A percentile compares a stretch with the other conserved stretches of the same genome.
phyloP scores from a whole-genome alignment of 2,329 filamentous ascomycete species.

The Helicocarpus griseus region DNA sequence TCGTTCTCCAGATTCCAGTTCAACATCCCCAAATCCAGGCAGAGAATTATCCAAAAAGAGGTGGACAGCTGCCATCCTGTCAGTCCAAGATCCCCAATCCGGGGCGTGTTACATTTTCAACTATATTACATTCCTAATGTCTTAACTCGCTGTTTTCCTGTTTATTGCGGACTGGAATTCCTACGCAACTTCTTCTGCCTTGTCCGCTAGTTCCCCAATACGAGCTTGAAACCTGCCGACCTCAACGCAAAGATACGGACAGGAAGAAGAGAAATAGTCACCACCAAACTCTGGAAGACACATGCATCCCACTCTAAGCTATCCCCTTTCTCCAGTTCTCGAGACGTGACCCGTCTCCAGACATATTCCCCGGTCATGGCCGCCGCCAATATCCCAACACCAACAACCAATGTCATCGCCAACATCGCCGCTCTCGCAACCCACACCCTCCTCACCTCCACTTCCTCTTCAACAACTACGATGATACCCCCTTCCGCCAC shows the following conservation, averaged over 20 bases:
- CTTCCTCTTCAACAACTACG: not conserved
- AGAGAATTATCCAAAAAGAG: too few relatives aligned
- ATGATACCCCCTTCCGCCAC: conserved; percentile 12
- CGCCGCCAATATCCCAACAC: not conserved
- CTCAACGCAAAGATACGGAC: too few relatives aligned
- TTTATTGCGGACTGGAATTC: not conserved
- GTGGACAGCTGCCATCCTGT: not conserved
- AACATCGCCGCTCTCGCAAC: conserved; percentile 10
- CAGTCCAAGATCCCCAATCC: not conserved
- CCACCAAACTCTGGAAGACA: not conserved
- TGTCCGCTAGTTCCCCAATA: not conserved
- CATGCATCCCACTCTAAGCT: not conserved
- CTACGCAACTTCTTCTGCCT: not conserved
- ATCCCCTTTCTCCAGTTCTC: not conserved
- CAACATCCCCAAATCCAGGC: too few relatives aligned
- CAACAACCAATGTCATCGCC: conserved; percentile 11
- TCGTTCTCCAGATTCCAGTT: too few relatives aligned
- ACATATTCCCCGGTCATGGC: not conserved
- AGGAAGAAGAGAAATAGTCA: not conserved
- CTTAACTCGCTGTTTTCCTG: not conserved
- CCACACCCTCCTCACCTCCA: not conserved
- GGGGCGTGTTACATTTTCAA: not conserved
- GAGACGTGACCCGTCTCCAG: not conserved
- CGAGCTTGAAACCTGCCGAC: too few relatives aligned
- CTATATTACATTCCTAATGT: not conserved